Conservation (phyloP, 1,284 basidiomycete genomes). For the Pseudozyma thailandica region DNA sequence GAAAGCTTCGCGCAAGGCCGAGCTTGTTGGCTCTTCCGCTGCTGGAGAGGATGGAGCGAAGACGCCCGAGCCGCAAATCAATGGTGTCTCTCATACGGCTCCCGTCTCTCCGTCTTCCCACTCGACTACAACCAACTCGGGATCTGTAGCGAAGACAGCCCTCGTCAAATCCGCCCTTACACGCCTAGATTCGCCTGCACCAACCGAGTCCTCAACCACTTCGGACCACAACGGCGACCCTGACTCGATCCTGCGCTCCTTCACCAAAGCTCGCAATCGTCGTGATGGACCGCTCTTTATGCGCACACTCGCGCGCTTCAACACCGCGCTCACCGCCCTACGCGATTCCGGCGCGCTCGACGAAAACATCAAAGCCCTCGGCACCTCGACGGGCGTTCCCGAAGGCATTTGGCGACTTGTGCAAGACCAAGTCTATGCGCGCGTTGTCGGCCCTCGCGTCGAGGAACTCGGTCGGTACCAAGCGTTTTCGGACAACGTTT, state of each 20-base stretch:
- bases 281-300: constrained; percentile 71
- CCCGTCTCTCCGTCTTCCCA: constrained; percentile 38
- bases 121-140: neutral
- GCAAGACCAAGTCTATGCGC: constrained; percentile 72
- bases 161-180: constrained; percentile 23
- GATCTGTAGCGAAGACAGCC: constrained; percentile 17
- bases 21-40: constrained; percentile 11
- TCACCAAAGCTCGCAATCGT: constrained; percentile 72
- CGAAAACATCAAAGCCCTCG: constrained; percentile 60
- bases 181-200: constrained; percentile 25
- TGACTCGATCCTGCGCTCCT: constrained; percentile 70
- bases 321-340: constrained; percentile 69
- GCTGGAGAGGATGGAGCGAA: constrained; percentile 2
- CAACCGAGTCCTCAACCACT: constrained; percentile 17
- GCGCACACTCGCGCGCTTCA: constrained; percentile 71
- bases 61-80: constrained; percentile 28
- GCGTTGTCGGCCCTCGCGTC: constrained; percentile 72
- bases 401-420: constrained; percentile 71
- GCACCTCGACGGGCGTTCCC: constrained; percentile 56
- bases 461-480: constrained; percentile 70
- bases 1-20: constrained; percentile 19
- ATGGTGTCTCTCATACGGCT: constrained; percentile 31
- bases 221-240: constrained; percentile 18
- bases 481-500: constrained; percentile 68
- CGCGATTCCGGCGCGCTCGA: constrained; percentile 67